Evolutionary conservation across 306 rosid species (phyloP).

Genomic region (Castanea crenata): DNA sequence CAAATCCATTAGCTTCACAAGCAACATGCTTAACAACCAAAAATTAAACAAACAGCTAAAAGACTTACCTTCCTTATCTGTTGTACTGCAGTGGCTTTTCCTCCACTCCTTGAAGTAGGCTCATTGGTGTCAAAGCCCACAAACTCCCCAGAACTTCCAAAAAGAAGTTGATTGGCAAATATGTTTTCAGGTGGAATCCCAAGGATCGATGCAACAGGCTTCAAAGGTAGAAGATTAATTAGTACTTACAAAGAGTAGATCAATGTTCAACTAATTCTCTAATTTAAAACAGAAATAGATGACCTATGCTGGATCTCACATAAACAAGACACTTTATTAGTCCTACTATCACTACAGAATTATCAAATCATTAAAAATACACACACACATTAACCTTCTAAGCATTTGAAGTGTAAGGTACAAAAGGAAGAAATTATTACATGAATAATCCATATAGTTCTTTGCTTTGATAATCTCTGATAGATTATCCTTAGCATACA

Average conservation of each 20-base stretch:
- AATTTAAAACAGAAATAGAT: not conserved
- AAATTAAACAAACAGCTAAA: constrained; percentile 5
- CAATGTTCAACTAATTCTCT: constrained; percentile 13
- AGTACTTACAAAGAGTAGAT: constrained; percentile 17
- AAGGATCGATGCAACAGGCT: constrained; percentile 88
- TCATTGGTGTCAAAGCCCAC: constrained; percentile 79
- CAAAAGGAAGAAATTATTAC: not conserved
- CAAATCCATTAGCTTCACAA: constrained; percentile 33
- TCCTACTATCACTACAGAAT: constrained; percentile 4
- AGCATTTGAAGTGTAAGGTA: constrained; percentile 16
- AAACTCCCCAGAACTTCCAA: constrained; percentile 83
- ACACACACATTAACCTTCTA: not conserved
- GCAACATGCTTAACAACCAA: constrained; percentile 1
- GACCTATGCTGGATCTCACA: not conserved
- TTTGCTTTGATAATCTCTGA: not conserved
- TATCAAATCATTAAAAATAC: constrained; percentile 4
- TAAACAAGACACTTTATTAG: constrained; percentile 13
- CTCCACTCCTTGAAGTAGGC: constrained; percentile 91
- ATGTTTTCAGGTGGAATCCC: constrained; percentile 68
- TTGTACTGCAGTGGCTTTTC: constrained; percentile 86
- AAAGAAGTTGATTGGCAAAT: constrained; percentile 85
- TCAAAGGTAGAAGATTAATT: constrained; percentile 35
- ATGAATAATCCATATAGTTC: not conserved
- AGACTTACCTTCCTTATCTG: constrained; percentile 71
- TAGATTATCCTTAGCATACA: not conserved